A percentile compares a stretch with the other conserved stretches of the same genome.
Evolutionary conservation across 1,139 yeast species (phyloP).

Genomic region (Lodderomyces orthopsilosis): DNA sequence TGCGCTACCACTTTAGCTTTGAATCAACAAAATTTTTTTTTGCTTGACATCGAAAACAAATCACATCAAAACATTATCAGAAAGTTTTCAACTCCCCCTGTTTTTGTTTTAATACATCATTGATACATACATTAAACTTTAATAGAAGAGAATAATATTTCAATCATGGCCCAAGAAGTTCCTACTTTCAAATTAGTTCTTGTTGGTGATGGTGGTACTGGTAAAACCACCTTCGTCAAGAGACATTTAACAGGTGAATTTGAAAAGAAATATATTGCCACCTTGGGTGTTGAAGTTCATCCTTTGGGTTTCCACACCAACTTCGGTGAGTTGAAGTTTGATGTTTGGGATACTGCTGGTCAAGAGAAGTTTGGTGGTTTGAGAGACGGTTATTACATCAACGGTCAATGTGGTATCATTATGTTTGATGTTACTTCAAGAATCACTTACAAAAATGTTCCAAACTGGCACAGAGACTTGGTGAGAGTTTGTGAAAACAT

Average conservation of each 20-base stretch:
- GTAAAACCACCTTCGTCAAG: conserved; percentile 99
- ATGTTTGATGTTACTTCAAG: conserved; percentile 99
- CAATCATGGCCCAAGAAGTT: conserved; percentile 69
- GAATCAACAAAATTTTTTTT: no score
- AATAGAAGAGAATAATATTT: conserved; percentile 3
- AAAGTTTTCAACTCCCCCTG: no score
- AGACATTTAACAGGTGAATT: conserved; percentile 99
- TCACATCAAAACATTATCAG: no score
- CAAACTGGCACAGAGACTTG: conserved; percentile 99
- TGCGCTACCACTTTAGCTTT: no score
- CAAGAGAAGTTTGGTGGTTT: conserved; percentile 99
- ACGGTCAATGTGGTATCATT: conserved; percentile 99
- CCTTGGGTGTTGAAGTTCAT: conserved; percentile 99
- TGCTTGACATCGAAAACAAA: no score
- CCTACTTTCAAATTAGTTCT: conserved; percentile 97
- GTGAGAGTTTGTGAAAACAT: conserved; percentile 99
- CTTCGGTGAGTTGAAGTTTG: conserved; percentile 97
- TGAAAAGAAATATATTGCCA: conserved; percentile 98
- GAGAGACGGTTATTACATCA: conserved; percentile 98
- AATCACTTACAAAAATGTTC: conserved; percentile 99
- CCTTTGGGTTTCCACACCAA: conserved; percentile 98
- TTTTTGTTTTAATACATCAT: neutral
- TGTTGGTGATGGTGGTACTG: conserved; percentile 99
- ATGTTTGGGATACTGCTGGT: conserved; percentile 99
- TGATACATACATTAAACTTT: neutral